Base-by-base conservation (phyloP, 208 protist genomes). In the Acanthamoeba castellanii region DNA sequence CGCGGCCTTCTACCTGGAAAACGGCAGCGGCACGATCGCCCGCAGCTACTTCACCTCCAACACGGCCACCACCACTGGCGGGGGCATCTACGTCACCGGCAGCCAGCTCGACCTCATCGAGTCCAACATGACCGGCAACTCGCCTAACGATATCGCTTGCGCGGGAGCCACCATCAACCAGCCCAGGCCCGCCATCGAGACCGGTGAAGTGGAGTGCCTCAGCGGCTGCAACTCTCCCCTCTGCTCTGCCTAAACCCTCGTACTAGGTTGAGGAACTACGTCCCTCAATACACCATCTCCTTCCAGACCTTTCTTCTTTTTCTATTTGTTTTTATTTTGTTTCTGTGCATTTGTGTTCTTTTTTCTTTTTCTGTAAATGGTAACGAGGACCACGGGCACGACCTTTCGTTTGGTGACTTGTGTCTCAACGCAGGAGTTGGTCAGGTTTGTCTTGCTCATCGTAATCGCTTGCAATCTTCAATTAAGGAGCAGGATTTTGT, bases 111-210 rank as follows among this genome's bases (percentile, higher is more conserved):
- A 70, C 61, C 61, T 70, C 61, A 70, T 70, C 61, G 61, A 70
- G 61, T 70, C 61, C 61, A 70, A 70, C 61, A 70, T 70, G 61
- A 70, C 61, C 11, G 61, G 61, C 61, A 70, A 70, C 61, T 70
- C 61, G 61, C 61, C 61, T 27, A 70, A 70, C 61, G 61, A 70
- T 30, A 70, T 70, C 61, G n/a, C 61, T 32, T 70, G 61, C 11
- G 61, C 20, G 16, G 61, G 61, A 3, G 61, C 61, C 27, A 32
- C n/a, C 61, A 70, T 70, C 61, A 70, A 32, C 61, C 61, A 34
- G 61, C 61, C 61, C 61, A 27, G 61, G n/a, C 61, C 61, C 8
- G 61, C 18, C 61, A 70, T 70, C 61, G 61, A 0, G 25, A 70
- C 61, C 27, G 61, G 61, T 70, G 20, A 7, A 32, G 61, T 70